A percentile compares a stretch with the other conserved stretches of the same genome.
Evolutionary conservation across 2,329 filamentous ascomycete species (phyloP).

Genomic region (Tetracladium maxilliforme): DNA sequence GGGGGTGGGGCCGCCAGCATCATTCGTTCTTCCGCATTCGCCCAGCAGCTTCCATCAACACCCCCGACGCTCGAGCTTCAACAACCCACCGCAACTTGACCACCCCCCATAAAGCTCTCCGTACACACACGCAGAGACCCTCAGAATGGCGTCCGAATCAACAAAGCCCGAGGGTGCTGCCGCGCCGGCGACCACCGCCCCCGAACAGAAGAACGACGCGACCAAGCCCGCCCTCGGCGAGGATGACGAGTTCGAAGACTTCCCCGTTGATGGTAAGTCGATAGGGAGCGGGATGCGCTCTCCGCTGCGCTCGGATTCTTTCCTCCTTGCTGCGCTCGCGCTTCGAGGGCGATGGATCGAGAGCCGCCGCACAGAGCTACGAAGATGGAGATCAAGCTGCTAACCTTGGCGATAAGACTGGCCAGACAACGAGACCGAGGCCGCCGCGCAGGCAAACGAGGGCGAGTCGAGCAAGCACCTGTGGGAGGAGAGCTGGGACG

Average conservation of each 20-base stretch:
- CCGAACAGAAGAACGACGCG: constrained; percentile 32
- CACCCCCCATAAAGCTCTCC: too few species aligned
- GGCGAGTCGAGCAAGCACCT: constrained; percentile 66
- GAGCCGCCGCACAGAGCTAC: background rate
- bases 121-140: constrained; percentile 6
- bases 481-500: constrained; percentile 99
- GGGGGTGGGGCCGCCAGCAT: too few species aligned
- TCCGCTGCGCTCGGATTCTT: background rate
- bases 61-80: too few species aligned
- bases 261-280: constrained; percentile 76
- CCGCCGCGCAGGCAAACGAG: too few species aligned
- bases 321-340: background rate
- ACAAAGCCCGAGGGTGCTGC: constrained; percentile 24
- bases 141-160: constrained; percentile 11
- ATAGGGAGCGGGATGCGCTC: constrained; percentile 1
- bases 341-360: background rate
- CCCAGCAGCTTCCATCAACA: too few species aligned
- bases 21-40: too few species aligned
- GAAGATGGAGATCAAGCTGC: constrained; percentile 1
- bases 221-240: constrained; percentile 65
- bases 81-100: too few species aligned
- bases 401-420: constrained; percentile 47
- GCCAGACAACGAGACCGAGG: constrained; percentile 81
- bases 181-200: constrained; percentile 23
- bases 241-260: constrained; percentile 98